A percentile compares a stretch with the other conserved stretches of the same genome.
Evolutionary conservation across 148 eudicot species (phyloP).

Genomic region (Silene uniflora): DNA sequence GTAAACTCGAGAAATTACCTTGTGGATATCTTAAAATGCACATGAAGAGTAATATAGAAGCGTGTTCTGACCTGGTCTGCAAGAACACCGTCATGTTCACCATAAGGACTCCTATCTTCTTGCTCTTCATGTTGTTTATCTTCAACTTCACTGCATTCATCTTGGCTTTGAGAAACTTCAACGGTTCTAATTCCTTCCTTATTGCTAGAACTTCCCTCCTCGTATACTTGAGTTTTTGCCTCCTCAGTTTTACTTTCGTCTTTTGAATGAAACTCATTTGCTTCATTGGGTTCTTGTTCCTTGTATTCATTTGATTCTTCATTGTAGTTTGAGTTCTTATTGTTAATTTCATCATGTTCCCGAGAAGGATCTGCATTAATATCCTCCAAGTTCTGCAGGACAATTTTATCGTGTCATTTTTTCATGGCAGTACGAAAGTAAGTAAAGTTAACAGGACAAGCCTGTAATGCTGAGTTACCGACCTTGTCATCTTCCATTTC

Average conservation of each 20-base stretch:
- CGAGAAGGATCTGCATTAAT: background rate
- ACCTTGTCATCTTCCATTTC: constrained; percentile 5
- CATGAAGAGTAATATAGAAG: background rate
- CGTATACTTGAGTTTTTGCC: background rate
- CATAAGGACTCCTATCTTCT: background rate
- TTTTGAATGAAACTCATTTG: background rate
- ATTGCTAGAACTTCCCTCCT: background rate
- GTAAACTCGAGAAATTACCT: background rate
- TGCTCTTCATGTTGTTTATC: background rate
- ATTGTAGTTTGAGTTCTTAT: background rate
- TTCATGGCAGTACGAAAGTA: background rate
- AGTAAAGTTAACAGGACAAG: background rate
- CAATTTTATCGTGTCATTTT: background rate
- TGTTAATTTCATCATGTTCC: constrained; percentile 3
- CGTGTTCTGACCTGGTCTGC: background rate
- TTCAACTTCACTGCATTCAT: constrained; percentile 1
- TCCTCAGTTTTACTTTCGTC: background rate
- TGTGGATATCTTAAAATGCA: background rate
- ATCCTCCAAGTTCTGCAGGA: background rate
- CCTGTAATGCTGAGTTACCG: background rate
- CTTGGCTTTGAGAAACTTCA: background rate
- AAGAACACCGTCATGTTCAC: background rate
- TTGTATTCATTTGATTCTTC: background rate
- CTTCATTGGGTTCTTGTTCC: background rate
- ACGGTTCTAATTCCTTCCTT: background rate